These are phyloP conservation scores for Sphaerulina vaccinii DNA, from an alignment of 2,329 filamentous ascomycete genomes.

Conservation along the genomic window DNA sequence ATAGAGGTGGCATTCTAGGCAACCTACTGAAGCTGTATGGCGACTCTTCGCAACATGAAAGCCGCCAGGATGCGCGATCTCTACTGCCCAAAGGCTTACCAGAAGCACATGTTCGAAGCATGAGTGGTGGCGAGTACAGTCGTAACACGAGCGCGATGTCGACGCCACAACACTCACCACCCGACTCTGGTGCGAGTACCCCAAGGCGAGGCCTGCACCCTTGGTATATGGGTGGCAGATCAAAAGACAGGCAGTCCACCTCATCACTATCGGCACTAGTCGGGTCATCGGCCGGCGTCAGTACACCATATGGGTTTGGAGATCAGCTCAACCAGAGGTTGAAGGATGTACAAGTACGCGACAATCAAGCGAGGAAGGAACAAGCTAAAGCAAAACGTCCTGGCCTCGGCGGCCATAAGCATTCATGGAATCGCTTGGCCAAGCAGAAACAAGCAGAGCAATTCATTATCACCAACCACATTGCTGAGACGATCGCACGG, in stretches of 20 bases:
- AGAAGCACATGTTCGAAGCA: constrained; percentile 20
- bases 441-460: constrained; percentile 49
- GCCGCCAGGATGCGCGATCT: constrained; percentile 21
- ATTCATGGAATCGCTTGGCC: constrained; percentile 35
- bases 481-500: constrained; percentile 69
- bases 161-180: constrained; percentile 42
- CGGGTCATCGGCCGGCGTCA: constrained; percentile 46
- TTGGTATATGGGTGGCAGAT: constrained; percentile 41
- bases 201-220: constrained; percentile 33
- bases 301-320: constrained; percentile 42
- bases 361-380: too few relatives aligned
- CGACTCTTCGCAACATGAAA: constrained; percentile 26
- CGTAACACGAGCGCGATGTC: constrained; percentile 25
- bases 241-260: constrained; percentile 40
- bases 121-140: constrained; percentile 33
- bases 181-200: constrained; percentile 45
- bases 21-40: constrained; percentile 70
- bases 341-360: constrained; percentile 40
- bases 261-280: constrained; percentile 46
- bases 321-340: constrained; percentile 44
- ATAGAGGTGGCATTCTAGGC: constrained; percentile 70
- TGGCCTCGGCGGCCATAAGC: constrained; percentile 26
- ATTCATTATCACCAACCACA: constrained; percentile 59
- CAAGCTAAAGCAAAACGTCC: constrained; percentile 40
- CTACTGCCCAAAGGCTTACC: constrained; percentile 20